A percentile compares a stretch with the other conserved stretches of the same genome.
phyloP scores from a whole-genome alignment of 768 basidiomycete genomes.

The Tylopilus balloui region DNA sequence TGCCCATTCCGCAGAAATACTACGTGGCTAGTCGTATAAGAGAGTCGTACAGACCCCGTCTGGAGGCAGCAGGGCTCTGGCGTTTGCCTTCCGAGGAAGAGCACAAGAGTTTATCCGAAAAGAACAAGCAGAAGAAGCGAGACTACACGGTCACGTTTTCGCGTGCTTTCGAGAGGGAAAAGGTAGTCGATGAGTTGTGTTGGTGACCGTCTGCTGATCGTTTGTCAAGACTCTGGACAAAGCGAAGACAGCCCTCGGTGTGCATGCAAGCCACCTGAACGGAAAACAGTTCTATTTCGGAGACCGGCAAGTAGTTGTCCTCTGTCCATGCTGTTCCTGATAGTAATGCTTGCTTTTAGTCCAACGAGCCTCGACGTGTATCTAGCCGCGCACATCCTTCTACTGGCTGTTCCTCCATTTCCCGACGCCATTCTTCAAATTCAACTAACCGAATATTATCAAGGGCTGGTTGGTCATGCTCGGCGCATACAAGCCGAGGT shows the following conservation, averaged over 20 bases:
- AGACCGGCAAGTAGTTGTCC: slow-evolving; percentile 38
- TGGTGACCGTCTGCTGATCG: slow-evolving; percentile 2
- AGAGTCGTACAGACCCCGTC: slow-evolving; percentile 47
- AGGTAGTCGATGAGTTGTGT: slow-evolving; percentile 31
- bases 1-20: slow-evolving; percentile 67
- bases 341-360: slow-evolving; percentile 32
- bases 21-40: slow-evolving; percentile 67
- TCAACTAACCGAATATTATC: slow-evolving; percentile 53
- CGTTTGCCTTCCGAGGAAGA: slow-evolving; percentile 40
- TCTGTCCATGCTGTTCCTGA: background rate
- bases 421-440: slow-evolving; percentile 56
- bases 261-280: slow-evolving; percentile 54
- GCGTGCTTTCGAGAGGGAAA: slow-evolving; percentile 60
- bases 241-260: slow-evolving; percentile 51
- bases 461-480: slow-evolving; percentile 55
- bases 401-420: slow-evolving; percentile 54
- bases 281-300: slow-evolving; percentile 48
- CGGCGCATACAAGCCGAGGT: slow-evolving; percentile 40
- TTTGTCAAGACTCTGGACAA: slow-evolving; percentile 54
- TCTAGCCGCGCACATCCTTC: slow-evolving; percentile 64
- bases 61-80: slow-evolving; percentile 68
- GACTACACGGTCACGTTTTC: slow-evolving; percentile 40
- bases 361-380: slow-evolving; percentile 60
- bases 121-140: slow-evolving; percentile 31
- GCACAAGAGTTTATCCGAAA: slow-evolving; percentile 34